Conservation (phyloP, 1,139 yeast genomes). For the Eremothecium sinecaudum region DNA sequence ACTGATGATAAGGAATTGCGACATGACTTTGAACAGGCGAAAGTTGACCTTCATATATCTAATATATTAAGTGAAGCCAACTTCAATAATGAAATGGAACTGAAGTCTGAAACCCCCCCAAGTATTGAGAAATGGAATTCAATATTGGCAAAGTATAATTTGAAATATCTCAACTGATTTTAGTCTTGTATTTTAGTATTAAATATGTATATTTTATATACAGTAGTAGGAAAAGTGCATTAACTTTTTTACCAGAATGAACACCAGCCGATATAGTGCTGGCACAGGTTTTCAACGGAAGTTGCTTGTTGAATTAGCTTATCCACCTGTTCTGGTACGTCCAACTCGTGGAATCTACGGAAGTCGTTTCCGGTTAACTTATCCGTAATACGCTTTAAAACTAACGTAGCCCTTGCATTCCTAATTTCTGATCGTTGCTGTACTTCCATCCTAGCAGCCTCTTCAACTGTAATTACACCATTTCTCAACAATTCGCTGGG, state of each 20-base stretch:
- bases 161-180: slow-evolving; percentile 6
- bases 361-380: slow-evolving; percentile 93
- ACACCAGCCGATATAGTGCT: slow-evolving; percentile 98
- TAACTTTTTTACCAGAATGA: slow-evolving; percentile 75
- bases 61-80: slow-evolving; percentile 20
- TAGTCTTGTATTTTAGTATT: neutral
- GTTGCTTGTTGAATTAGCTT: slow-evolving; percentile 93
- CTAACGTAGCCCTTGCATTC: slow-evolving; percentile 86
- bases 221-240: neutral
- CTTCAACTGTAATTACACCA: slow-evolving; percentile 69
- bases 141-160: slow-evolving; percentile 12
- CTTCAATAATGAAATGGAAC: slow-evolving; percentile 19
- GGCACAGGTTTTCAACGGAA: slow-evolving; percentile 89
- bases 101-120: slow-evolving; percentile 12
- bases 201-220: neutral
- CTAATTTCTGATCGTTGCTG: slow-evolving; percentile 75
- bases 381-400: slow-evolving; percentile 80
- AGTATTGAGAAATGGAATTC: slow-evolving; percentile 18
- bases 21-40: slow-evolving; percentile 15
- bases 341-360: slow-evolving; percentile 57
- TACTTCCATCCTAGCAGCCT: slow-evolving; percentile 58
- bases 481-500: slow-evolving; percentile 59
- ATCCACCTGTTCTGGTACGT: slow-evolving; percentile 87
- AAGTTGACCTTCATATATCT: slow-evolving; percentile 21
- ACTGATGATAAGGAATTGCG: slow-evolving; percentile 14